These are phyloP conservation scores for Tricholoma saponaceum DNA, from an alignment of 768 basidiomycete genomes.

Conservation along the genomic window DNA sequence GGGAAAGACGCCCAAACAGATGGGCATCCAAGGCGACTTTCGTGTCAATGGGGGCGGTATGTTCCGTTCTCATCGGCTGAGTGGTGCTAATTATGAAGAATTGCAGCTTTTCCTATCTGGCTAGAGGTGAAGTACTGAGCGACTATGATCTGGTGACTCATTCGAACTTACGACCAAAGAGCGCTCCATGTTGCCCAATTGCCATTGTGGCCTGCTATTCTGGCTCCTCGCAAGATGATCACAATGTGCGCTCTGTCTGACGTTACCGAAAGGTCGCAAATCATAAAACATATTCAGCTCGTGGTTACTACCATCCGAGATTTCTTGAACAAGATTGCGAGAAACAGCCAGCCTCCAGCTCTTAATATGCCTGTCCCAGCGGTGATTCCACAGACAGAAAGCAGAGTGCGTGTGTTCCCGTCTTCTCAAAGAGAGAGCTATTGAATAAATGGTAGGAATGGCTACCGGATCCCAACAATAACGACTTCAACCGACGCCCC, in stretches of 20 bases:
- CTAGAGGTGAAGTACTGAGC: conserved; percentile 48
- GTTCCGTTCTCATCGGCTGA: conserved; percentile 19
- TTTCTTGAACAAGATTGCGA: conserved; percentile 58
- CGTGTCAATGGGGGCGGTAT: conserved; percentile 74
- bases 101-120: conserved; percentile 82
- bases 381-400: conserved; percentile 20
- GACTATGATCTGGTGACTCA: neutral
- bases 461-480: conserved; percentile 24
- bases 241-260: conserved; percentile 47
- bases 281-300: conserved; percentile 36
- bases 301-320: conserved; percentile 64
- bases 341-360: conserved; percentile 28
- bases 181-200: conserved; percentile 80
- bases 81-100: neutral
- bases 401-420: conserved; percentile 18
- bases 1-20: conserved; percentile 71
- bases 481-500: conserved; percentile 28
- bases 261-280: neutral
- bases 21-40: conserved; percentile 64
- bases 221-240: conserved; percentile 78
- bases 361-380: conserved; percentile 31
- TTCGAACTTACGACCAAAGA: conserved; percentile 35
- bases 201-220: conserved; percentile 77
- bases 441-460: conserved; percentile 25
- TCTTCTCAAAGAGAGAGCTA: neutral